Evolutionary conservation across 768 basidiomycete genomes (phyloP), one percentile per base, ranked within the genome.

Genomic region (Epithele typhae): DNA sequence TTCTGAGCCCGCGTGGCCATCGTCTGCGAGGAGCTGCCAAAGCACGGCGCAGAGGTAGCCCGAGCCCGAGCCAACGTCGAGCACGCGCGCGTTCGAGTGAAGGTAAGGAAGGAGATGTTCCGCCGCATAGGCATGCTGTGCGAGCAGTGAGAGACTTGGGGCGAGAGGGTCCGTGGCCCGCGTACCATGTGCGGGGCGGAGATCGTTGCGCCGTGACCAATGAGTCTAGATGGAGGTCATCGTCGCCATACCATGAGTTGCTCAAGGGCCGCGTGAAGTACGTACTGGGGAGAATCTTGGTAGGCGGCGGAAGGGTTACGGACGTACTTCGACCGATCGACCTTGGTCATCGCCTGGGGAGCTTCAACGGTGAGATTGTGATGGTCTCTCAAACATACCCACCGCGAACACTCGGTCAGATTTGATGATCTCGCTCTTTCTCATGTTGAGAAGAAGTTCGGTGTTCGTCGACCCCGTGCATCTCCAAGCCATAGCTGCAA

Each of bases 131-230:
- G 92, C 92, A 51, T 96, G 93, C 87, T 87, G 49, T 4, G 41
- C 4, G 44, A 18, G 30, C 18, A n/a, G 24, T 15, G 23, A 41
- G 40, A 8, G 43, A 17, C 45, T 35, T 30, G 30, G 14, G 35
- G 21, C 24, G 24, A n/a, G 23, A 36, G 23, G 38, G 25, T 2
- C 23, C 22, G 40, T 23, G 37, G 37, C n/a, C 18, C 27, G 30
- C 59, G 60, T 43, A 85, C 87, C 94, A 98, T 98, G 62, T 99
- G 95, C 1, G 95, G 95, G 0, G 95, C 95, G 32, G 87, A 91
- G 52, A 99, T 97, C 0, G 95, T 99, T 12, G 93, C 94, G 11
- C 81, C 84, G 58, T 86, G 77, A 2, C 88, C 87, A 42, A 93
- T 92, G 15, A 88, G 57, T 27, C 50, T 49, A 17, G 9, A 33